phyloP scores from a whole-genome alignment of 441 rosid species.

The Croton laevigatus region DNA sequence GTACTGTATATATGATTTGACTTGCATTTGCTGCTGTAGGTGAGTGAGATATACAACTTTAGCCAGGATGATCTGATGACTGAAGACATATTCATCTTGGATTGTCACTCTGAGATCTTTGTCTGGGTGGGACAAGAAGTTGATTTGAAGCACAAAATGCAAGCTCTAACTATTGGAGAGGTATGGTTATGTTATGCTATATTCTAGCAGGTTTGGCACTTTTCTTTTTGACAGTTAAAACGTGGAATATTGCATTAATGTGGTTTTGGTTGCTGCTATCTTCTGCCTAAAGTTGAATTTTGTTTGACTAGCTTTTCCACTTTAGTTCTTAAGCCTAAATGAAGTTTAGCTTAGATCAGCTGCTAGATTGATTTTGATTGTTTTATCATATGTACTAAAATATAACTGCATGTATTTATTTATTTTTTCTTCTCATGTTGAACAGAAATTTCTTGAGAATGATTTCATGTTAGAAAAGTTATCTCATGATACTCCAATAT shows the following conservation, averaged over 20 bases:
- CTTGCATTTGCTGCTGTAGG: constrained; percentile 46
- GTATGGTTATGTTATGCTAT: constrained; percentile 33
- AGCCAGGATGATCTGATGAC: constrained; percentile 94
- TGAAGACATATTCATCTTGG: constrained; percentile 88
- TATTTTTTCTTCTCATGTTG: background rate
- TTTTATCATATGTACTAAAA: background rate
- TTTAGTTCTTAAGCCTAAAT: constrained; percentile 1
- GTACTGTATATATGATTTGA: background rate
- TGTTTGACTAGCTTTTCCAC: background rate
- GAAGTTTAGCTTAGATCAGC: constrained; percentile 1
- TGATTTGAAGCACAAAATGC: constrained; percentile 61
- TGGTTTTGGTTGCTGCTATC: background rate
- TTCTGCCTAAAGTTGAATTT: background rate
- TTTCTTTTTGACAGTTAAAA: background rate
- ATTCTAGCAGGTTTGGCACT: constrained; percentile 5
- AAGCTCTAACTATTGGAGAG: constrained; percentile 76
- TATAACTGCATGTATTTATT: background rate
- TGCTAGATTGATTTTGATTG: background rate
- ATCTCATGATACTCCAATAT: constrained; percentile 65
- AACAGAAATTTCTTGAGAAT: constrained; percentile 75
- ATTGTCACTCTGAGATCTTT: constrained; percentile 79
- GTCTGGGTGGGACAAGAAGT: constrained; percentile 96
- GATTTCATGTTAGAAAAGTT: constrained; percentile 80
- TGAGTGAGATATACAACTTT: constrained; percentile 76
- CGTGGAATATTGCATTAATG: background rate